Percentiles rank a stretch among this genome's conserved stretches.
Conservation (phyloP, 192 early-diverging fungal species). For the Umbelopsis sp. region DNA sequence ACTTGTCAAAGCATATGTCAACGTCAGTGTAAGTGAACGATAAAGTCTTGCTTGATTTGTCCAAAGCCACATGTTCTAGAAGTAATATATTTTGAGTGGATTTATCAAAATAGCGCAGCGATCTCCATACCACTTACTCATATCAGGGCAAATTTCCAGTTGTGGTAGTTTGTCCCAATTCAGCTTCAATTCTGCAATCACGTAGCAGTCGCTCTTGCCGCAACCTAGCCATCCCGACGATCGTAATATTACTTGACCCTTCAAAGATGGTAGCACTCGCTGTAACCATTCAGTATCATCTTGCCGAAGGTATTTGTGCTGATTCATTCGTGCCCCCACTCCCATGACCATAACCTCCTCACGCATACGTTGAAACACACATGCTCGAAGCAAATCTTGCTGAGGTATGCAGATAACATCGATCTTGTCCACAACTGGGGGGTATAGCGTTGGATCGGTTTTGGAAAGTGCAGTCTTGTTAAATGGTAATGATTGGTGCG, state of each 20-base stretch:
- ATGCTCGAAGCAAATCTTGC: constrained; percentile 27
- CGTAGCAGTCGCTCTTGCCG: constrained; percentile 35
- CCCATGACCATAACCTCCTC: constrained; percentile 20
- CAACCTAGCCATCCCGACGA: constrained; percentile 31
- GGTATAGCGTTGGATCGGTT: constrained; percentile 20
- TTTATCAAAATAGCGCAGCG: neutral
- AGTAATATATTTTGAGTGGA: neutral
- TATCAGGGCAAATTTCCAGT: constrained; percentile 14
- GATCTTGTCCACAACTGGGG: constrained; percentile 33
- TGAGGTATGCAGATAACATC: constrained; percentile 39
- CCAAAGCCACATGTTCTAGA: constrained; percentile 37
- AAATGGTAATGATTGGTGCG: constrained; percentile 32
- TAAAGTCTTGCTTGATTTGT: constrained; percentile 29
- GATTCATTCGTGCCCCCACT: constrained; percentile 13
- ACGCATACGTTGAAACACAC: constrained; percentile 23
- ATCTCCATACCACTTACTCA: constrained; percentile 4
- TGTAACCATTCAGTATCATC: constrained; percentile 26
- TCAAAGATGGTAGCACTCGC: constrained; percentile 20
- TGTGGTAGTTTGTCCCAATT: constrained; percentile 26
- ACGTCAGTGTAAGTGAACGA: constrained; percentile 42
- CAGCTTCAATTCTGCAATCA: constrained; percentile 31
- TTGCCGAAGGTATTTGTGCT: constrained; percentile 2
- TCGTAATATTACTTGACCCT: constrained; percentile 32
- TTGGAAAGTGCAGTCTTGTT: constrained; percentile 17
- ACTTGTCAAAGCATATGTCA: constrained; percentile 31